A percentile compares a stretch with the other conserved stretches of the same genome.
Evolutionary conservation across 2,329 filamentous ascomycete genomes (phyloP).

Genomic region (Aureobasidium melanogenum): DNA sequence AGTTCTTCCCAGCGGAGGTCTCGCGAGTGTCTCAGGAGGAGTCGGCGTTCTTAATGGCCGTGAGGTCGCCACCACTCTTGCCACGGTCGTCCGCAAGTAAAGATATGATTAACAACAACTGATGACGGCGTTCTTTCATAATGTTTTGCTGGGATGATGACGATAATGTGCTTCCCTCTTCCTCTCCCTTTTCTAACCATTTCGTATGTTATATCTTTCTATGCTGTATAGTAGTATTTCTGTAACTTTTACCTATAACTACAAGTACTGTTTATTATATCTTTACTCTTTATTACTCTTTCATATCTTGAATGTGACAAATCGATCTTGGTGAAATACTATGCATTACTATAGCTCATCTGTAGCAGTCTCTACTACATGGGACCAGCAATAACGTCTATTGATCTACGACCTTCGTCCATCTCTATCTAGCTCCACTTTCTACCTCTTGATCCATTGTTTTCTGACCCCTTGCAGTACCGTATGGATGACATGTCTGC

Average conservation of each 20-base stretch:
- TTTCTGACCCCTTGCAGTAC: conserved; percentile 19
- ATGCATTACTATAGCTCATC: background rate
- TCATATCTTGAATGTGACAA: background rate
- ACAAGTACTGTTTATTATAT: background rate
- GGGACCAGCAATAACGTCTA: too few species aligned
- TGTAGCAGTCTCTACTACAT: too few species aligned
- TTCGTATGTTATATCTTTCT: too few species aligned
- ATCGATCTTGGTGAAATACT: too few species aligned
- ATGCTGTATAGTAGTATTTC: background rate
- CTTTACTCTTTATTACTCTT: background rate
- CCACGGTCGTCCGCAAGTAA: background rate
- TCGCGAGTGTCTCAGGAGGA: too few species aligned
- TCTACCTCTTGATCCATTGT: background rate
- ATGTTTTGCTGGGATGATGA: background rate
- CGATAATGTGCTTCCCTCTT: too few species aligned
- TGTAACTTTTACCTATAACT: background rate
- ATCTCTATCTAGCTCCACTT: background rate
- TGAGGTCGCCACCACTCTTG: background rate
- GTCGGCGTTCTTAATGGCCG: too few species aligned
- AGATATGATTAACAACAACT: background rate
- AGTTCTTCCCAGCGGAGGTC: background rate
- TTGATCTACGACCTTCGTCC: background rate
- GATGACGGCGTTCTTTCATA: background rate
- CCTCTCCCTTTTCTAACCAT: too few species aligned
- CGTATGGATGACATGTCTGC: conserved; percentile 32